These are phyloP conservation scores for Yamadazyma sp. DNA, from an alignment of 1,139 yeast genomes.

Conservation along the genomic window DNA sequence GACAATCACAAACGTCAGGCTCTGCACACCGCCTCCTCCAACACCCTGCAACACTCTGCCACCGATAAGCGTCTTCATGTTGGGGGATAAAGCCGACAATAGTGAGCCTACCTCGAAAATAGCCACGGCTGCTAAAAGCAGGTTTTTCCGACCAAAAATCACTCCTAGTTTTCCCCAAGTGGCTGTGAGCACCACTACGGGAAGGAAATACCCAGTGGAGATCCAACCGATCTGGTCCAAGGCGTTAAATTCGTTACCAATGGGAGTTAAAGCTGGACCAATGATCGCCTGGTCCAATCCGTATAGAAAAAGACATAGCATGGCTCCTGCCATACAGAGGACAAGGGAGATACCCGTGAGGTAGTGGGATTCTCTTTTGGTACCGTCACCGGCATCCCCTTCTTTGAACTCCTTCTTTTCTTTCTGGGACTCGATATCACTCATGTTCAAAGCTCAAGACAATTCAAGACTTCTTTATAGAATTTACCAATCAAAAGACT, in stretches of 20 bases:
- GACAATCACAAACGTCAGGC: slow-evolving; percentile 24
- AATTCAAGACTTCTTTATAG: too few relatives aligned
- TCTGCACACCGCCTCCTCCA: slow-evolving; percentile 33
- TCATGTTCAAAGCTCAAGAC: too few relatives aligned
- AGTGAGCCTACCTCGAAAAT: slow-evolving; percentile 39
- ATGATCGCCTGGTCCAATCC: slow-evolving; percentile 40
- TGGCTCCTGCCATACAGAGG: slow-evolving; percentile 24
- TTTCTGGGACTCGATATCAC: too few relatives aligned
- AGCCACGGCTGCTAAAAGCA: slow-evolving; percentile 31
- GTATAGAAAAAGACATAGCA: neutral
- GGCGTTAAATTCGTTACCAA: slow-evolving; percentile 38
- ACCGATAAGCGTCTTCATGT: slow-evolving; percentile 35
- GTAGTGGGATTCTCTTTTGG: slow-evolving; percentile 34
- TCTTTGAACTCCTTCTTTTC: too few relatives aligned
- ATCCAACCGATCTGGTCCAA: slow-evolving; percentile 63
- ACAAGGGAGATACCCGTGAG: slow-evolving; percentile 25
- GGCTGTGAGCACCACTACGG: slow-evolving; percentile 33
- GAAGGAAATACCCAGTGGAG: slow-evolving; percentile 54
- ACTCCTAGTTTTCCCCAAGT: slow-evolving; percentile 42
- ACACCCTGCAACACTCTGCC: slow-evolving; percentile 35
- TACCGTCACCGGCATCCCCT: slow-evolving; percentile 41
- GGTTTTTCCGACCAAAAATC: slow-evolving; percentile 43
- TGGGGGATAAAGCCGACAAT: slow-evolving; percentile 34
- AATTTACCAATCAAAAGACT: too few relatives aligned
- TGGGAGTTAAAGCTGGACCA: slow-evolving; percentile 32